Base-by-base conservation (phyloP, 2,329 filamentous ascomycete species). In the Fusarium buharicum region DNA sequence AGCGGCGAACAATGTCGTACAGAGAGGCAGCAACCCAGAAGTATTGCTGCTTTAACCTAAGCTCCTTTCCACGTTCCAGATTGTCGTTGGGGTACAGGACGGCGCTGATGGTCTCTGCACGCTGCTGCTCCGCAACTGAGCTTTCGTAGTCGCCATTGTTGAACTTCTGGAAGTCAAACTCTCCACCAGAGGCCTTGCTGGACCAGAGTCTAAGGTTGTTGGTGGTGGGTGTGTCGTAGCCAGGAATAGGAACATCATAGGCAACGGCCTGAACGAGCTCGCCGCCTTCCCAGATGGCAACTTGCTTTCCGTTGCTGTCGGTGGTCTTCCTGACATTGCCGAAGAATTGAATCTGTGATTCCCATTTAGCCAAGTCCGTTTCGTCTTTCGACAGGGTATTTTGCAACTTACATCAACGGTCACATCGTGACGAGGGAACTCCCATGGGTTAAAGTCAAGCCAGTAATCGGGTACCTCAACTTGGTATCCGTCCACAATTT, bases 101-200 rank as follows among this genome's bases (percentile, higher is more conserved):
- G 28, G 94, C 94, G 48, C 93, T 97, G 79, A 99, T 99, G 51
- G 94, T 98, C 82, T 99, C 95, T n/a, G 95, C 95, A 55, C 92
- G 90, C 81, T 99, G 95, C 78, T 98, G 93, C 69, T 99, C 95
- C n/a, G 91, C 92, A 34, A 99, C 95, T 12, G 95, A 96, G 79
- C 91, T 95, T 79, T 99, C 95, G 74, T 99, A 99, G 70, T 99
- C 93, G 63, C 95, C 95, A 57, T 85, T 95, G 80, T 99, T 99
- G 87, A 99, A 99, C 76, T 98, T 98, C 73, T 97, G 94, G 80
- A 99, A 99, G 79, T 99, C 94, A 66, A 99, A 99, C 77, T 99
- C 95, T 66, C 95, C 95, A 69, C 92, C 94, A 40, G 93, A 93
- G 38, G 95, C 94, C 79, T 97, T 97, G 82, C 93, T 97, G 39